A percentile compares a stretch with the other conserved stretches of the same genome.
These are phyloP conservation scores for Knufia fluminis DNA, from an alignment of 2,329 filamentous ascomycete species.

Conservation along the genomic window DNA sequence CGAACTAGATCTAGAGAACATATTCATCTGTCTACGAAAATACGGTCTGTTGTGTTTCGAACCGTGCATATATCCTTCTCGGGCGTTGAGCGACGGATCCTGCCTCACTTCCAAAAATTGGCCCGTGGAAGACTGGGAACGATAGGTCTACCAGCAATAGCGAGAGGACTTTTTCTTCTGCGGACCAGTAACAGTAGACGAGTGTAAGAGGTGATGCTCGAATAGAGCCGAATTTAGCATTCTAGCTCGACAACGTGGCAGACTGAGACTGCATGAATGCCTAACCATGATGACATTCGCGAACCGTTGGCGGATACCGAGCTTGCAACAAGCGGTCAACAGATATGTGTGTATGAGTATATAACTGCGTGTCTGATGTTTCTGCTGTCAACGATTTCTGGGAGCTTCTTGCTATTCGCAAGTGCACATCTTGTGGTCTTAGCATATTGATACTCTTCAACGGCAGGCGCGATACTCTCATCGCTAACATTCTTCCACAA, in stretches of 20 bases:
- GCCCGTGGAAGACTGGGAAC: background rate
- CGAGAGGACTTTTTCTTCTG: slow-evolving; percentile 1
- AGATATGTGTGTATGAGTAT: background rate
- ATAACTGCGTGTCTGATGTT: background rate
- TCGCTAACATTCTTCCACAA: too few relatives aligned
- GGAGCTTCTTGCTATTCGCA: background rate
- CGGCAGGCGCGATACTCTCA: background rate
- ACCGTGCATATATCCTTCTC: too few relatives aligned
- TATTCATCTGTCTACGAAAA: too few relatives aligned
- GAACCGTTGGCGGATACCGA: slow-evolving; percentile 2
- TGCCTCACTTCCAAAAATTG: slow-evolving; percentile 7
- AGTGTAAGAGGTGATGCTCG: too few relatives aligned
- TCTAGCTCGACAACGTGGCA: slow-evolving; percentile 9
- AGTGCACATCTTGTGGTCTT: background rate
- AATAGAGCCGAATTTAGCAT: slow-evolving; percentile 5
- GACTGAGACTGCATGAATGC: slow-evolving; percentile 1
- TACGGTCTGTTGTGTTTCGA: too few relatives aligned
- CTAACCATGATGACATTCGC: slow-evolving; percentile 5
- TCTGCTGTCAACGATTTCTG: too few relatives aligned
- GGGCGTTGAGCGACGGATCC: background rate
- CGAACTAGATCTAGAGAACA: too few relatives aligned
- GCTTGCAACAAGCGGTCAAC: slow-evolving; percentile 6
- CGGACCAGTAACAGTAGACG: background rate
- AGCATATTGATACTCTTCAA: background rate
- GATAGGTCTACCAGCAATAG: background rate